Evolutionary conservation across 208 protist species (phyloP).

Genomic region (Acanthamoeba culbertsoni): DNA sequence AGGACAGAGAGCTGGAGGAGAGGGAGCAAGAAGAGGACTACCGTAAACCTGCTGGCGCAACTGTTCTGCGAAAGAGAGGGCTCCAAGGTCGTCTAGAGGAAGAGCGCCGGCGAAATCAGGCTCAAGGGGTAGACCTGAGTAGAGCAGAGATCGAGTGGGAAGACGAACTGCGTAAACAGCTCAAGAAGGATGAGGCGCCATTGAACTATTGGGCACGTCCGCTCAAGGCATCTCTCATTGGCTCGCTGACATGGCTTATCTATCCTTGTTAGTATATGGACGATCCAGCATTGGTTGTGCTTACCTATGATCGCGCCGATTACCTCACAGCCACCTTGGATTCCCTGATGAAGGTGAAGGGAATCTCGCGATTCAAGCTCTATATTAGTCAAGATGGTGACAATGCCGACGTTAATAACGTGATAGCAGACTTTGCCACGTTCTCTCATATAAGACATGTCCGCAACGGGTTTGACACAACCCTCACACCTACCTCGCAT

Average conservation of each 20-base stretch:
- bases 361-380: neutral
- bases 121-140: neutral
- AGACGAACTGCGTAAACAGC: neutral
- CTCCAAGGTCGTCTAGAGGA: neutral
- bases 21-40: neutral
- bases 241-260: no score
- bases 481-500: neutral
- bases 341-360: neutral
- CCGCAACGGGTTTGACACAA: neutral
- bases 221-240: no score
- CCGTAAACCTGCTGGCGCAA: neutral
- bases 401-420: neutral
- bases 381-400: slow-evolving; percentile 44
- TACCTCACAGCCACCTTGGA: neutral
- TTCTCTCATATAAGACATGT: neutral
- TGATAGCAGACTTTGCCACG: neutral
- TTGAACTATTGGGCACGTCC: neutral
- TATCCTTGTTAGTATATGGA: neutral
- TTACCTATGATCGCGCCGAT: slow-evolving; percentile 29
- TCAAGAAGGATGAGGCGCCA: no score
- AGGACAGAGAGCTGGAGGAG: neutral
- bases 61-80: neutral
- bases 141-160: neutral
- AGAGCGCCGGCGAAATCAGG: neutral
- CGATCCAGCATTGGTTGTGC: slow-evolving; percentile 26